Percentiles rank a stretch among this genome's conserved stretches.
Conservation (phyloP, 805 yeast species). For the Candida yuanshanica region DNA sequence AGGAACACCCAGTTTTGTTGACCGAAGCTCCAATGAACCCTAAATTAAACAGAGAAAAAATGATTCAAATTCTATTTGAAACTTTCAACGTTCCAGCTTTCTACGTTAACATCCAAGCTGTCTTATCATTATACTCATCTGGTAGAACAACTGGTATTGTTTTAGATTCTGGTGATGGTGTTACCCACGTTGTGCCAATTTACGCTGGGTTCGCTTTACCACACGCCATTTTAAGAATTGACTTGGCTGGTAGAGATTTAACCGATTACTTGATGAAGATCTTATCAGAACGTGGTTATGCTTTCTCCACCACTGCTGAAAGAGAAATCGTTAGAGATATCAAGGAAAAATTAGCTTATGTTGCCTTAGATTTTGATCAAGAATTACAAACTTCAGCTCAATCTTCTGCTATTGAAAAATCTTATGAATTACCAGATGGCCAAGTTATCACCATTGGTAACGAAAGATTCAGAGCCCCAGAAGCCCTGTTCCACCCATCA, state of each 20-base stretch:
- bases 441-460: conserved; percentile 99
- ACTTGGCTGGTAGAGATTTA: conserved; percentile 99
- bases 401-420: conserved; percentile 96
- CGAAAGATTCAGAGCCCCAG: conserved; percentile 99
- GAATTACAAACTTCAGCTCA: conserved; percentile 99
- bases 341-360: conserved; percentile 98
- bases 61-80: conserved; percentile 99
- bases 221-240: conserved; percentile 97
- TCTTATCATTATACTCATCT: conserved; percentile 94
- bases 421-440: conserved; percentile 99
- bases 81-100: conserved; percentile 99
- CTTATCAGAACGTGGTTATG: conserved; percentile 96
- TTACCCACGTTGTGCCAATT: conserved; percentile 99
- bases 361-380: conserved; percentile 98
- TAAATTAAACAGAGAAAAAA: conserved; percentile 98
- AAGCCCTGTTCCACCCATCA: conserved; percentile 98
- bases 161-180: conserved; percentile 99
- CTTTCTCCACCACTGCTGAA: conserved; percentile 98
- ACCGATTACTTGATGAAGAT: conserved; percentile 99
- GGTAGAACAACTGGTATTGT: conserved; percentile 99
- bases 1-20: conserved; percentile 98
- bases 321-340: conserved; percentile 88
- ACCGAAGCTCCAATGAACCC: conserved; percentile 99
- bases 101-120: conserved; percentile 98
- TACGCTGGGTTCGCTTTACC: conserved; percentile 99